Percentiles rank a stretch among this genome's conserved stretches.
Conservation (phyloP, 1,139 yeast species). For the Debaryomyces coudertii region DNA sequence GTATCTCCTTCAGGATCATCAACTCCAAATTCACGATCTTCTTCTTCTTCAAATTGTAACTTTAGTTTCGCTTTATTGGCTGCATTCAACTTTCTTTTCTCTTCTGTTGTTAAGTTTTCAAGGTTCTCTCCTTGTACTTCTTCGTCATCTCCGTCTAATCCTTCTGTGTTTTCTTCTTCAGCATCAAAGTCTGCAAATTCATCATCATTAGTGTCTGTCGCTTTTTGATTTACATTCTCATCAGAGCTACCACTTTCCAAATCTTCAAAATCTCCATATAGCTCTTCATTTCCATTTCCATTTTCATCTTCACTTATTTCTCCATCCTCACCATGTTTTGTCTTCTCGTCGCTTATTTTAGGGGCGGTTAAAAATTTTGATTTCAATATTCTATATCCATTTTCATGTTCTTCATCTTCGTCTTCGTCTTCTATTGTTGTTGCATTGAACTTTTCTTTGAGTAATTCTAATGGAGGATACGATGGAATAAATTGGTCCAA, state of each 20-base stretch:
- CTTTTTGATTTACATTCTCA: conserved; percentile 21
- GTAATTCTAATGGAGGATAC: conserved; percentile 52
- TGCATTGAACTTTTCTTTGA: conserved; percentile 58
- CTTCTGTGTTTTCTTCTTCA: conserved; percentile 47
- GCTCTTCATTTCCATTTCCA: conserved; percentile 53
- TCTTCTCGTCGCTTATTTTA: conserved; percentile 42
- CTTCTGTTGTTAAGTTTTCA: conserved; percentile 56
- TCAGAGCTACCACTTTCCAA: conserved; percentile 53
- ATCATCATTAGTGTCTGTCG: conserved; percentile 36
- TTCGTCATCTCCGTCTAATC: conserved; percentile 25
- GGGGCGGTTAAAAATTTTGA: conserved; percentile 74
- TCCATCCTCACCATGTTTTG: conserved; percentile 33
- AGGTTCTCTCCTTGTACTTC: conserved; percentile 36
- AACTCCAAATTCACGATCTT: conserved; percentile 73
- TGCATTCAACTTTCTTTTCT: conserved; percentile 80
- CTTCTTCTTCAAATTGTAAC: conserved; percentile 90
- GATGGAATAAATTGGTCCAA: conserved; percentile 37
- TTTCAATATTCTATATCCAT: conserved; percentile 52
- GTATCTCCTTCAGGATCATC: conserved; percentile 75
- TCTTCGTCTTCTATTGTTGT: conserved; percentile 27
- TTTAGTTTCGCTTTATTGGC: conserved; percentile 86
- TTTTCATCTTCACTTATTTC: conserved; percentile 43
- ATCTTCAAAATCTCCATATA: conserved; percentile 81
- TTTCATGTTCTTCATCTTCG: conserved; percentile 45
- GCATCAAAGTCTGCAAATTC: conserved; percentile 63